These are phyloP conservation scores for Colletotrichum filicis DNA, from an alignment of 2,329 filamentous ascomycete genomes.

Conservation along the genomic window DNA sequence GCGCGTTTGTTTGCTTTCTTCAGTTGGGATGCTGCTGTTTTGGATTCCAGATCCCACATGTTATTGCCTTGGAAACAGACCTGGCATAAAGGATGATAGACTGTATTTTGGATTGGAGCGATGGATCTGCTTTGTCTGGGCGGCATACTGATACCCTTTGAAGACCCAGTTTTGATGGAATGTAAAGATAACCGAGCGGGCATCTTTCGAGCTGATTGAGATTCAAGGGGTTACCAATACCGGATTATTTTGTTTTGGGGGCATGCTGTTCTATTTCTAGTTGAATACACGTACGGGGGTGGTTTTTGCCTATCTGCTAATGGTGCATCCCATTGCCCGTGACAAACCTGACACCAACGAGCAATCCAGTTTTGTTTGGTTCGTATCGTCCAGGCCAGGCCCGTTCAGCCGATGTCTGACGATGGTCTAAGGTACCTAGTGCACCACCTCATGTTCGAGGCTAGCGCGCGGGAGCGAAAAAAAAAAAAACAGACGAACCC, in stretches of 20 bases:
- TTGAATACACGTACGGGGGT: neutral
- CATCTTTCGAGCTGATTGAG: neutral
- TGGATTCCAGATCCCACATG: neutral
- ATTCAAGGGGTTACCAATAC: neutral
- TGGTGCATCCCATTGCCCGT: neutral
- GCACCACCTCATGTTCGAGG: neutral
- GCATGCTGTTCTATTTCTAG: neutral
- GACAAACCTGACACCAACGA: neutral
- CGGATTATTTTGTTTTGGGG: neutral
- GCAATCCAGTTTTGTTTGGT: neutral
- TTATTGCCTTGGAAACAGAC: neutral
- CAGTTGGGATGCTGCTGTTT: neutral
- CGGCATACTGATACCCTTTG: conserved; percentile 23
- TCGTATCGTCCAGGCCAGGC: neutral
- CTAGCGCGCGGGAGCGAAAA: conserved; percentile 23
- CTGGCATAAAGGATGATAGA: neutral
- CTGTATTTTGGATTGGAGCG: neutral
- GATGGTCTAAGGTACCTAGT: no score
- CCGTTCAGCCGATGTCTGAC: neutral
- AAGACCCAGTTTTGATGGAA: neutral
- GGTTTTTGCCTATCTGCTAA: neutral
- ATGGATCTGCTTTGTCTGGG: conserved; percentile 4
- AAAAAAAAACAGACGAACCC: neutral
- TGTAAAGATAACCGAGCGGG: neutral
- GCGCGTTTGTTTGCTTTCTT: neutral